phyloP scores from a whole-genome alignment of 2,329 filamentous ascomycete genomes.

The Huntiella savannae region DNA sequence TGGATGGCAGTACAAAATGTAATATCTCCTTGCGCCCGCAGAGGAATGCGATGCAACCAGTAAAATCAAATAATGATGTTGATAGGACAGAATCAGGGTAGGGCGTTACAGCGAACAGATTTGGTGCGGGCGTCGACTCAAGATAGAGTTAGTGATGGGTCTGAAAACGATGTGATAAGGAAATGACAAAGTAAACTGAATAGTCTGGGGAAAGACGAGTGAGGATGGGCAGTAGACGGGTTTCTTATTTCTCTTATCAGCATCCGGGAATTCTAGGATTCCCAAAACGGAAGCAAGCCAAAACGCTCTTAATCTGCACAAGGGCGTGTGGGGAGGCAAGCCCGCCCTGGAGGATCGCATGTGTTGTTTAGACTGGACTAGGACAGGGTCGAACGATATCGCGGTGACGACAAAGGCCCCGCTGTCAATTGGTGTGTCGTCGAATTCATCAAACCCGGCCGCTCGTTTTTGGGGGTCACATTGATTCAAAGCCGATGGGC shows the following conservation, averaged over 20 bases:
- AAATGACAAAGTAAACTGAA: not conserved
- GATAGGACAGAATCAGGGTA: not conserved
- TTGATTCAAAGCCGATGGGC: no score
- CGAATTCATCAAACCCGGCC: no score
- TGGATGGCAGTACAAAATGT: no score
- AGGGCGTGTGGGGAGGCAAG: not conserved
- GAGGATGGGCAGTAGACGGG: not conserved
- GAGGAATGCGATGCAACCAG: not conserved
- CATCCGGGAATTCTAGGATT: not conserved
- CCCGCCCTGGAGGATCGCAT: not conserved
- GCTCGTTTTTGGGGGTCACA: no score
- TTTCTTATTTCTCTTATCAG: slow-evolving; percentile 9
- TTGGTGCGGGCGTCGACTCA: slow-evolving; percentile 3
- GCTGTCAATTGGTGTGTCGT: no score
- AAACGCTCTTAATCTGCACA: slow-evolving; percentile 1
- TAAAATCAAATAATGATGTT: not conserved
- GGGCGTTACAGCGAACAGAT: not conserved
- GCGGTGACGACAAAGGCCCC: not conserved
- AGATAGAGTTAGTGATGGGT: slow-evolving; percentile 5
- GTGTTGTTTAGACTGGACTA: not conserved
- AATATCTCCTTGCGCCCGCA: slow-evolving; percentile 6
- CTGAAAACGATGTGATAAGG: slow-evolving; percentile 10
- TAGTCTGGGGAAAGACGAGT: not conserved
- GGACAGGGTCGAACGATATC: not conserved
- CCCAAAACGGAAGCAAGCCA: slow-evolving; percentile 1